A percentile compares a stretch with the other conserved stretches of the same genome.
phyloP scores from a whole-genome alignment of 1,284 basidiomycete species.

The Apiotrichum veenhuisii region DNA sequence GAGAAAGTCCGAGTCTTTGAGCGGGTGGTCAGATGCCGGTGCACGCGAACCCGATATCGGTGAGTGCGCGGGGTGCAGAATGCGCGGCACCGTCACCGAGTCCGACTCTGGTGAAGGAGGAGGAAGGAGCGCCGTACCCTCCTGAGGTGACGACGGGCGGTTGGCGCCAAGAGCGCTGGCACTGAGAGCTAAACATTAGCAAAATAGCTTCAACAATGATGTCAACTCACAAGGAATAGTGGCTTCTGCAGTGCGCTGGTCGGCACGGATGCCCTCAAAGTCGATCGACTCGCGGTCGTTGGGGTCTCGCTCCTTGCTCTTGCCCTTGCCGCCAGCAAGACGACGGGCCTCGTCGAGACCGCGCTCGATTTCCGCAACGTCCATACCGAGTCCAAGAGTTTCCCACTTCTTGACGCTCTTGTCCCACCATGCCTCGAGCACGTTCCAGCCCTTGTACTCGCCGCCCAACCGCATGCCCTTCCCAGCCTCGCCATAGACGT shows the following conservation, averaged over 20 bases:
- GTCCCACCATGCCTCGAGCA: slow-evolving; percentile 86
- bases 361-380: slow-evolving; percentile 45
- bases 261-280: slow-evolving; percentile 26
- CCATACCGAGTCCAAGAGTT: slow-evolving; percentile 64
- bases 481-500: slow-evolving; percentile 64
- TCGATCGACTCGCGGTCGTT: slow-evolving; percentile 6
- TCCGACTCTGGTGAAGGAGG: slow-evolving; percentile 39
- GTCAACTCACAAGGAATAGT: slow-evolving; percentile 41
- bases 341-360: slow-evolving; percentile 38
- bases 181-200: neutral
- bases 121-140: slow-evolving; percentile 41
- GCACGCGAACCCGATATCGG: slow-evolving; percentile 7
- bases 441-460: slow-evolving; percentile 83
- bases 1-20: slow-evolving; percentile 34
- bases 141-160: slow-evolving; percentile 27
- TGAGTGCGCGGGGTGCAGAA: slow-evolving; percentile 13
- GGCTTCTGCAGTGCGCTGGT: slow-evolving; percentile 32
- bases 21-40: slow-evolving; percentile 34
- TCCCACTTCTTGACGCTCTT: slow-evolving; percentile 78
- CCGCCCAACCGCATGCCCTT: slow-evolving; percentile 65
- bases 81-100: slow-evolving; percentile 25
- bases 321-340: slow-evolving; percentile 33
- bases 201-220: neutral
- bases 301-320: slow-evolving; percentile 18
- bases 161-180: neutral